Evolutionary conservation across 1,139 yeast genomes (phyloP).

Genomic region (Protomyces pachydermus): DNA sequence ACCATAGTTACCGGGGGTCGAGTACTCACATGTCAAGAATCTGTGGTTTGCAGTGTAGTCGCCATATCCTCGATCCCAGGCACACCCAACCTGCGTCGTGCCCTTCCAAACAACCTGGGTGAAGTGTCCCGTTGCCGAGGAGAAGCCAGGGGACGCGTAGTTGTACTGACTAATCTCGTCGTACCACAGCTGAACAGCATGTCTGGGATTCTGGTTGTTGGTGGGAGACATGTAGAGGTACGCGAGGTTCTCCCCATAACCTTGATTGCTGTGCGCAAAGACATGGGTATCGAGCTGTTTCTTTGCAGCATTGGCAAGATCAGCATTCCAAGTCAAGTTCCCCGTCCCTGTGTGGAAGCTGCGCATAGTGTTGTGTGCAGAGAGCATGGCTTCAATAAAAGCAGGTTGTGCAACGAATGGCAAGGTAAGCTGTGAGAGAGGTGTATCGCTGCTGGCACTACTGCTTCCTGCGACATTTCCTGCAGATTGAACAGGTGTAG

Average conservation of each 20-base stretch:
- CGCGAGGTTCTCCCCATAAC: slow-evolving; percentile 69
- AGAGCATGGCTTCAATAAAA: slow-evolving; percentile 41
- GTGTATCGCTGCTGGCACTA: slow-evolving; percentile 29
- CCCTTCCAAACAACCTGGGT: slow-evolving; percentile 70
- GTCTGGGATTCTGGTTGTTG: slow-evolving; percentile 39
- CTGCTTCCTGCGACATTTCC: background rate
- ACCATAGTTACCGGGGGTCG: slow-evolving; percentile 53
- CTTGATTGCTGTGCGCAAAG: slow-evolving; percentile 66
- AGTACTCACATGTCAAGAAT: slow-evolving; percentile 58
- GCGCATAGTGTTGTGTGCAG: slow-evolving; percentile 58
- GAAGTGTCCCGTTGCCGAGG: slow-evolving; percentile 53
- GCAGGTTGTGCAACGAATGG: slow-evolving; percentile 31
- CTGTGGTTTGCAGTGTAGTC: slow-evolving; percentile 39
- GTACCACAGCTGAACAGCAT: slow-evolving; percentile 72
- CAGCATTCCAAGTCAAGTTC: slow-evolving; percentile 54
- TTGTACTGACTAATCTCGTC: slow-evolving; percentile 55
- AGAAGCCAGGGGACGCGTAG: slow-evolving; percentile 42
- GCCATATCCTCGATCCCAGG: slow-evolving; percentile 44
- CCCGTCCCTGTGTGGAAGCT: slow-evolving; percentile 51
- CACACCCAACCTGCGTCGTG: slow-evolving; percentile 62
- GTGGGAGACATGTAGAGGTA: slow-evolving; percentile 43
- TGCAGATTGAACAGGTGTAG: background rate
- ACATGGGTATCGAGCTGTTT: slow-evolving; percentile 54
- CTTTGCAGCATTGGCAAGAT: slow-evolving; percentile 59
- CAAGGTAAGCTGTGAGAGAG: slow-evolving; percentile 32